A percentile compares a stretch with the other conserved stretches of the same genome.
Conservation (phyloP, 2,329 filamentous ascomycete species). For the Claviceps quebecensis region DNA sequence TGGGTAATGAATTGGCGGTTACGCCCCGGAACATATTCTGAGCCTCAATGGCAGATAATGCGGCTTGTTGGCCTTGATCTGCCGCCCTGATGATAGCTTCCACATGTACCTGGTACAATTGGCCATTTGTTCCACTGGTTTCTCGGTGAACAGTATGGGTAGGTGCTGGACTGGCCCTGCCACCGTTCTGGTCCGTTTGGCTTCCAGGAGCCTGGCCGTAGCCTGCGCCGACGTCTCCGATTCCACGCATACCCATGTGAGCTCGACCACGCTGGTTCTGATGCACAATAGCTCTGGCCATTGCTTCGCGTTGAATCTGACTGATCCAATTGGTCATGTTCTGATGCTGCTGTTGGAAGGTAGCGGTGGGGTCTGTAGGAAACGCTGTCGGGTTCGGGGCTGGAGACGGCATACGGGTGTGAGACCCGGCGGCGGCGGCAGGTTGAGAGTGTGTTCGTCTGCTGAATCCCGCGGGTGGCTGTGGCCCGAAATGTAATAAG, state of each 20-base stretch:
- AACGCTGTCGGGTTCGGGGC: conserved; percentile 6
- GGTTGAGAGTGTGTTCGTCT: conserved; percentile 18
- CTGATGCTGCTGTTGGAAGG: conserved; percentile 26
- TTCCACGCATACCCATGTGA: conserved; percentile 25
- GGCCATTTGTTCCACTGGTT: conserved; percentile 18
- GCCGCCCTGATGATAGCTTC: conserved; percentile 18
- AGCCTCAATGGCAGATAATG: conserved; percentile 28
- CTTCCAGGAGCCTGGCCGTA: conserved; percentile 8
- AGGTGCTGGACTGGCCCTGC: conserved; percentile 11
- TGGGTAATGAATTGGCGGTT: conserved; percentile 30
- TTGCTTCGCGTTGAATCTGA: conserved; percentile 33
- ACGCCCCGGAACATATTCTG: conserved; percentile 31
- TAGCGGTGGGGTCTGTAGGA: conserved; percentile 17
- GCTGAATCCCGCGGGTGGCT: conserved; percentile 14
- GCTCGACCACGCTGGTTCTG: conserved; percentile 30
- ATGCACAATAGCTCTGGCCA: conserved; percentile 25
- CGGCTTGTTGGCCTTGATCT: conserved; percentile 11
- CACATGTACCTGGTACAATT: conserved; percentile 22
- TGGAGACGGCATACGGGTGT: conserved; percentile 20
- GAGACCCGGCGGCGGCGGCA: conserved; percentile 14
- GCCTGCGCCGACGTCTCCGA: conserved; percentile 18
- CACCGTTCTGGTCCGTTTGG: conserved; percentile 12
- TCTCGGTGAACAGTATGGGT: conserved; percentile 20
- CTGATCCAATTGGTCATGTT: conserved; percentile 31
- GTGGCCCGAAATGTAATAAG: conserved; percentile 13